Conservation (phyloP, 2,329 filamentous ascomycete species). For the Macrophomina pseudophaseolina region DNA sequence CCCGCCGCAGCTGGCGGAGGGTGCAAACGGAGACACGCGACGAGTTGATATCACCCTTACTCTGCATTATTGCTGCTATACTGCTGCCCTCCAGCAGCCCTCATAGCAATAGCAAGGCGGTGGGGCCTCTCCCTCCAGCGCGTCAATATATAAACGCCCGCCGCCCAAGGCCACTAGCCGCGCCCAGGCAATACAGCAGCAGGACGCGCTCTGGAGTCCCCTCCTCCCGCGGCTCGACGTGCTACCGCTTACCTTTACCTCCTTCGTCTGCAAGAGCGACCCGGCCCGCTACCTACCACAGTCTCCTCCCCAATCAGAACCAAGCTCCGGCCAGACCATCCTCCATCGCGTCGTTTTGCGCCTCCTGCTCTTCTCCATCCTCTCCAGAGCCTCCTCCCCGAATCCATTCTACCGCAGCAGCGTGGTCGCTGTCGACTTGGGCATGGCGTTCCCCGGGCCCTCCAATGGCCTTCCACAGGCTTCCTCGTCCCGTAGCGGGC, state of each 20-base stretch:
- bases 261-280: constrained; percentile 8
- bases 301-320: background rate
- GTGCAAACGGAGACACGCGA: constrained; percentile 2
- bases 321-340: background rate
- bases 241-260: constrained; percentile 14
- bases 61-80: background rate
- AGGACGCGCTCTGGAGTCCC: constrained; percentile 1
- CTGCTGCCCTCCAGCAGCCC: constrained; percentile 14
- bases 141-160: constrained; percentile 21
- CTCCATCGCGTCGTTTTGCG: background rate
- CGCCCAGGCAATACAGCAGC: constrained; percentile 16
- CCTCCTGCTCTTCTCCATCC: background rate
- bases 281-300: constrained; percentile 5
- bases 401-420: background rate
- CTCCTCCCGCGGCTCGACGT: constrained; percentile 6
- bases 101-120: constrained; percentile 10
- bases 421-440: background rate
- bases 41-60: constrained; percentile 20
- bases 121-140: constrained; percentile 11
- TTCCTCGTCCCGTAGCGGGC: constrained; percentile 25
- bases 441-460: constrained; percentile 26
- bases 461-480: constrained; percentile 26
- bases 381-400: background rate
- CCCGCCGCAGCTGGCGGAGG: background rate
- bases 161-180: constrained; percentile 18